These are phyloP conservation scores for Exophiala oligosperma DNA, from an alignment of 2,329 filamentous ascomycete genomes.

Conservation along the genomic window DNA sequence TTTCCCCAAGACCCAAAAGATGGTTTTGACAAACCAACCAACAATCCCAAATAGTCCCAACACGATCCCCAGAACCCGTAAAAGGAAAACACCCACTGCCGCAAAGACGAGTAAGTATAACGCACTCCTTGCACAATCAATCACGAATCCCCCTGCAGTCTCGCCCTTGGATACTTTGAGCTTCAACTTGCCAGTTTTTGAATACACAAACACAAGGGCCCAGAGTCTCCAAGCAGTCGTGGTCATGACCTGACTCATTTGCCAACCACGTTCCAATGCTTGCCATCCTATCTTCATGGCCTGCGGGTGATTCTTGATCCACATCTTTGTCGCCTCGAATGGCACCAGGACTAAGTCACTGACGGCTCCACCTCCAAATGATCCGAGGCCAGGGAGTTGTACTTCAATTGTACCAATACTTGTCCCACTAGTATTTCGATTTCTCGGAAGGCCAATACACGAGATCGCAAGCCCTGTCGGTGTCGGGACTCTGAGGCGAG, in stretches of 20 bases:
- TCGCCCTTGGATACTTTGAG: conserved; percentile 14
- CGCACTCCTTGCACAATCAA: conserved; percentile 22
- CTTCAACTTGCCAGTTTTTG: conserved; percentile 26
- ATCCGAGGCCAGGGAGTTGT: conserved; percentile 12
- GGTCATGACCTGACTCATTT: conserved; percentile 22
- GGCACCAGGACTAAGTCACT: conserved; percentile 18
- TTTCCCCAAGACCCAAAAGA: conserved; percentile 23
- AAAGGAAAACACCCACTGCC: conserved; percentile 16
- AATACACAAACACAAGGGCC: conserved; percentile 25
- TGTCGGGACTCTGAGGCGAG: conserved; percentile 14
- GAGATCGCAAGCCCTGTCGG: conserved; percentile 13
- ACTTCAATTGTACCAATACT: conserved; percentile 17
- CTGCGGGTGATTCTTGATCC: conserved; percentile 24
- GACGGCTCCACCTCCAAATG: conserved; percentile 6
- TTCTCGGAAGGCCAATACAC: conserved; percentile 6
- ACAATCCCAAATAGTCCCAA: conserved; percentile 14
- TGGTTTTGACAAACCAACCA: conserved; percentile 13
- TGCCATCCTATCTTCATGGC: conserved; percentile 12
- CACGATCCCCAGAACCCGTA: conserved; percentile 17
- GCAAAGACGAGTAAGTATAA: conserved; percentile 25
- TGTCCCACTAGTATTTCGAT: conserved; percentile 15
- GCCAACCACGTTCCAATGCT: conserved; percentile 15
- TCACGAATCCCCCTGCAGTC: conserved; percentile 17
- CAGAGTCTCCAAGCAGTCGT: conserved; percentile 21
- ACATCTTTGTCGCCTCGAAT: conserved; percentile 23